Base-by-base conservation (phyloP, 2,329 filamentous ascomycete genomes). In the Fusarium citri region DNA sequence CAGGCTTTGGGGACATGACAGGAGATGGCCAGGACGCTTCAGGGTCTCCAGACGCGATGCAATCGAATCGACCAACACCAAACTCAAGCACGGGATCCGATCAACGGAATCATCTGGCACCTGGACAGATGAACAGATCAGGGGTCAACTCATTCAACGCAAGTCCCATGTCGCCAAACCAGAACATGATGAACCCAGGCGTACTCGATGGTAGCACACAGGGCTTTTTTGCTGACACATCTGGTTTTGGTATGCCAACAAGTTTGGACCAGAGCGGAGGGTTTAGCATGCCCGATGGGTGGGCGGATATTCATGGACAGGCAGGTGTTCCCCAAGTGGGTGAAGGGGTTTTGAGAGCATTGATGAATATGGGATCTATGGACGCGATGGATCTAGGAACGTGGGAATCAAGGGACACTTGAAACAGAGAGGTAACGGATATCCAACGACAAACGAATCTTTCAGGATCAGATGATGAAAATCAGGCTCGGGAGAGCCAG, bases 281-380 rank as follows among this genome's bases (percentile, higher is more conserved):
- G 5, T 88, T 84, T 58, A 78, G 79, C 15, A 79, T 87, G 58
- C 72, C 83, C 4, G 77, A 76, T 41, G 81, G 80, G 5, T 87
- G 87, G 86, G 73, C 78, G 31, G 77, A 82, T 47, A 73, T 84
- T 31, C 72, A 78, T 42, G 79, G 78, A 22, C 81, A 84, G 55
- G 77, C 81, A 10, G 84, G 82, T 11, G 85, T 88, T 79, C 85
- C 85, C 22, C 86, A 86, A 8, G 84, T 88, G 16, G 84, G 86
- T 0, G 87, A 89, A 50, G 87, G 87, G 0, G 83, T 90, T 45
- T 77, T 90, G 48, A 81, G 86, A 60, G 84, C 86, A 11, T 78
- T 89, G 59, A 87, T 89, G 84, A 85, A 84, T 57, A 84, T 89
- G 80, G 85, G 85, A 10, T 82, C 86, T 0, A 87, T 90, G 83